A percentile compares a stretch with the other conserved stretches of the same genome.
phyloP scores from a whole-genome alignment of 176 grass and related monocot species.

The barley (Hordeum vulgare) region MorexV3_pseudomolecules_assembly NC_058522.1:561670729-561671228 shows the following conservation, averaged over 20 bases:
- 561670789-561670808: neutral
- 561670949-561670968: conserved; percentile 10
- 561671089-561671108: conserved; percentile 87
- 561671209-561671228: conserved; percentile 69
- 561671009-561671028: neutral
- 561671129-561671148: conserved; percentile 69
- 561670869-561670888: no score
- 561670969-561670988: neutral
- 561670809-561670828: neutral
- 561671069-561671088: conserved; percentile 61
- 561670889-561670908: no score
- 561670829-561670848: neutral
- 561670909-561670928: neutral
- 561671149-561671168: conserved; percentile 62
- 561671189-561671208: conserved; percentile 73
- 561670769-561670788: no score
- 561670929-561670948: neutral
- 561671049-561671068: neutral
- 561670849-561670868: no score
- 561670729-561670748: no score
- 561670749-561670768: no score
- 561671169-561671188: conserved; percentile 72
- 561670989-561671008: neutral
- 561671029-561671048: neutral
- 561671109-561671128: conserved; percentile 77